Evolutionary conservation across 1,284 basidiomycete species (phyloP).

Genomic region (Cryptococcus amylolentus): DNA sequence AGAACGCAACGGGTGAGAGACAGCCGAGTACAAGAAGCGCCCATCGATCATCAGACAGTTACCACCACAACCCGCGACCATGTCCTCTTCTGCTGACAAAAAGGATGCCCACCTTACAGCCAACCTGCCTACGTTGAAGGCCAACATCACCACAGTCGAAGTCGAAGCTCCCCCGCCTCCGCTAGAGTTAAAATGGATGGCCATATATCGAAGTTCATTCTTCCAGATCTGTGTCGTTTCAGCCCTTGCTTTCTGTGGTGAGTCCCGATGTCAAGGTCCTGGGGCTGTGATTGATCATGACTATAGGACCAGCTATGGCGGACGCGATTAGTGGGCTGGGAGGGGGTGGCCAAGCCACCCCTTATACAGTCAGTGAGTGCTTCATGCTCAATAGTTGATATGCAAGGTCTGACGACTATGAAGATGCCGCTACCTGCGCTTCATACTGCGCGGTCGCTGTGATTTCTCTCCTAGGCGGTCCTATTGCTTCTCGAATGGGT

Average conservation of each 20-base stretch:
- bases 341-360: slow-evolving; percentile 14
- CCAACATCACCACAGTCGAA: slow-evolving; percentile 3
- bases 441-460: slow-evolving; percentile 13
- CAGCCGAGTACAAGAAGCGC: too few species aligned
- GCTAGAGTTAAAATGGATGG: background rate
- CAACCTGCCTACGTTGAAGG: background rate
- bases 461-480: slow-evolving; percentile 19
- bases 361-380: slow-evolving; percentile 9
- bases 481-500: slow-evolving; percentile 16
- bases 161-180: slow-evolving; percentile 1
- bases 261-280: background rate
- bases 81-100: background rate
- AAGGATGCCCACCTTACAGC: background rate
- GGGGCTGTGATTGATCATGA: background rate
- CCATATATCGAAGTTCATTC: slow-evolving; percentile 6
- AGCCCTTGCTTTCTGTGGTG: slow-evolving; percentile 8
- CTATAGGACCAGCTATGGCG: slow-evolving; percentile 8
- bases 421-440: slow-evolving; percentile 10
- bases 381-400: background rate
- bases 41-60: background rate
- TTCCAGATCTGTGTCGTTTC: slow-evolving; percentile 10
- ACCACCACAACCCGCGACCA: background rate
- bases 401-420: background rate
- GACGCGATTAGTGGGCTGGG: slow-evolving; percentile 14
- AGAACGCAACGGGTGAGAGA: too few species aligned